phyloP scores from a whole-genome alignment of 805 yeast genomes.

The Wickerhamiella nectarea region DNA sequence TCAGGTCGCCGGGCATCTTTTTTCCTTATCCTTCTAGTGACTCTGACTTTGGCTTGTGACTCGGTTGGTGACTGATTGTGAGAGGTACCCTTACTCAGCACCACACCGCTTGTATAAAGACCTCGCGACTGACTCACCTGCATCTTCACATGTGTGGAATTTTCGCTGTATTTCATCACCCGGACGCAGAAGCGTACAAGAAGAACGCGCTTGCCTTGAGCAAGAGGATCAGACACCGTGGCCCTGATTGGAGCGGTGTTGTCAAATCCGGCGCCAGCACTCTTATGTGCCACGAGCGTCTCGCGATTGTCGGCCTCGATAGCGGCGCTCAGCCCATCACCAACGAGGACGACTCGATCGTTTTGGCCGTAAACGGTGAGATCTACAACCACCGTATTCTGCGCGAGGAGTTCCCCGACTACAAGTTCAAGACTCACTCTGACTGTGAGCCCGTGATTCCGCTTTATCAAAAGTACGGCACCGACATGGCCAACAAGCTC shows the following conservation, averaged over 20 bases:
- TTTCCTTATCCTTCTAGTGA: too few species aligned
- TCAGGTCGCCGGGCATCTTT: conserved; percentile 59
- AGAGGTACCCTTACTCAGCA: too few species aligned
- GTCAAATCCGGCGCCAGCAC: conserved; percentile 53
- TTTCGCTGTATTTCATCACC: conserved; percentile 79
- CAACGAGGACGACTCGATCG: conserved; percentile 57
- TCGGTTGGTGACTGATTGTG: too few species aligned
- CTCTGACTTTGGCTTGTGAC: too few species aligned
- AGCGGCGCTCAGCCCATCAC: conserved; percentile 97
- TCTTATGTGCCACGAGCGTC: conserved; percentile 84
- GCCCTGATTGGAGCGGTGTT: conserved; percentile 99
- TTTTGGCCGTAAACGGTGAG: conserved; percentile 91
- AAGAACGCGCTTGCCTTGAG: conserved; percentile 79
- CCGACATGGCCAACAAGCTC: conserved; percentile 80
- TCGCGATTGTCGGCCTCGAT: conserved; percentile 94
- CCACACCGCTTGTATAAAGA: too few species aligned
- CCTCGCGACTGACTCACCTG: background rate
- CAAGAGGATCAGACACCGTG: conserved; percentile 91
- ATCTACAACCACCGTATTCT: conserved; percentile 90
- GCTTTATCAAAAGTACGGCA: conserved; percentile 68
- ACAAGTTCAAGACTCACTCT: conserved; percentile 68
- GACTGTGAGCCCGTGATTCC: conserved; percentile 99
- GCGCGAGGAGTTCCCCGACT: conserved; percentile 61
- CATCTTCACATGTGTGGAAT: conserved; percentile 77
- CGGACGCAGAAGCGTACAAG: conserved; percentile 68